These are phyloP conservation scores for Endoconidiophora polonica DNA, from an alignment of 2,329 filamentous ascomycete genomes.

Conservation along the genomic window DNA sequence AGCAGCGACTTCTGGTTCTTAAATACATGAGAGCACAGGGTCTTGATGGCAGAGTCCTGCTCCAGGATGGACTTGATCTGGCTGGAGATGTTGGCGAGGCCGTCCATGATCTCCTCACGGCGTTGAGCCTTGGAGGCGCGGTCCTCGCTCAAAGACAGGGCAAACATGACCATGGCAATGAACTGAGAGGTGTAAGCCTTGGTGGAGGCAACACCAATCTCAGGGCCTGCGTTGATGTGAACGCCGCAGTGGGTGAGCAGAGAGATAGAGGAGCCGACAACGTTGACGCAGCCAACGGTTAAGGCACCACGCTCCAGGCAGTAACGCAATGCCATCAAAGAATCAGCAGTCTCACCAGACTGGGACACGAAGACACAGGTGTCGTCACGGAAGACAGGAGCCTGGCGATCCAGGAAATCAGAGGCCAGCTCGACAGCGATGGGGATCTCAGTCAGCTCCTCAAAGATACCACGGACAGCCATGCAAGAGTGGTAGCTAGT, in stretches of 20 bases:
- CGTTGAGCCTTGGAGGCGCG: constrained; percentile 85
- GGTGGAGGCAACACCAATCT: constrained; percentile 97
- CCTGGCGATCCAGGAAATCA: constrained; percentile 92
- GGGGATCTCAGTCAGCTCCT: constrained; percentile 94
- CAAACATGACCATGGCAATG: constrained; percentile 99
- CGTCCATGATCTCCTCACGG: constrained; percentile 91
- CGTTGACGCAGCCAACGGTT: constrained; percentile 96
- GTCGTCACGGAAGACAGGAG: constrained; percentile 97
- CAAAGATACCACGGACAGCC: constrained; percentile 94
- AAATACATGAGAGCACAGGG: constrained; percentile 80
- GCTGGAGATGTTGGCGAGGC: constrained; percentile 67
- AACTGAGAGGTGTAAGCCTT: constrained; percentile 99
- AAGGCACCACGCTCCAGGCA: constrained; percentile 93
- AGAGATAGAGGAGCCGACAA: constrained; percentile 95
- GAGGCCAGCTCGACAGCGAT: constrained; percentile 94
- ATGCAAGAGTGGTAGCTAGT: constrained; percentile 99
- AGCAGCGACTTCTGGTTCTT: constrained; percentile 95
- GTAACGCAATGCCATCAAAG: constrained; percentile 90
- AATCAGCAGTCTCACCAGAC: constrained; percentile 96
- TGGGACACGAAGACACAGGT: constrained; percentile 98
- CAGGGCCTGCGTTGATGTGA: constrained; percentile 95
- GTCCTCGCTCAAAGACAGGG: constrained; percentile 88
- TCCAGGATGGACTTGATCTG: constrained; percentile 88
- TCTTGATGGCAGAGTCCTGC: constrained; percentile 86
- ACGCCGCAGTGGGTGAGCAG: constrained; percentile 99